Evolutionary conservation across 805 yeast species (phyloP).

Genomic region (Debaryomyces hansenii): DNA sequence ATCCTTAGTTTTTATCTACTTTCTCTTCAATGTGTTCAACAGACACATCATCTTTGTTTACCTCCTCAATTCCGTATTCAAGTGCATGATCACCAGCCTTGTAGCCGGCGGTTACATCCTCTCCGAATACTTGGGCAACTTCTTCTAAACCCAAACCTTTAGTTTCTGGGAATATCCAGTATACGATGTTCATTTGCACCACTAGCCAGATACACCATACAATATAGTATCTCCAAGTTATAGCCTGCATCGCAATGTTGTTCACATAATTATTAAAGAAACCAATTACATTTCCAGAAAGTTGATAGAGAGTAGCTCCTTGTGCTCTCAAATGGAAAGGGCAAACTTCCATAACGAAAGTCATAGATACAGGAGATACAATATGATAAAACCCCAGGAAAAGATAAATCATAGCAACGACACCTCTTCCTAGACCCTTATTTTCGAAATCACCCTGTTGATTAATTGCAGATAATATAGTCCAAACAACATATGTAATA

Average conservation of each 20-base stretch:
- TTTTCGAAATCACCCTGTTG: conserved; percentile 16
- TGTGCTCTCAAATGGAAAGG: conserved; percentile 42
- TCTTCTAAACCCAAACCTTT: conserved; percentile 45
- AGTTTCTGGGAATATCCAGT: conserved; percentile 42
- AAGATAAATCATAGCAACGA: conserved; percentile 25
- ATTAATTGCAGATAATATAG: conserved; percentile 22
- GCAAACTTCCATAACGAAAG: conserved; percentile 44
- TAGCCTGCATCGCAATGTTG: conserved; percentile 41
- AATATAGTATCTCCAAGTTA: conserved; percentile 45
- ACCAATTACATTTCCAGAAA: conserved; percentile 16
- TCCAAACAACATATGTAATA: conserved; percentile 22
- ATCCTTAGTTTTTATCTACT: too few relatives aligned
- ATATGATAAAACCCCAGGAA: conserved; percentile 21
- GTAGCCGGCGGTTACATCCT: conserved; percentile 12
- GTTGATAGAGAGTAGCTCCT: conserved; percentile 33
- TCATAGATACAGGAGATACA: conserved; percentile 42
- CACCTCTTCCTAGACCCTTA: conserved; percentile 15
- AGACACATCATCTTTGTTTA: too few relatives aligned
- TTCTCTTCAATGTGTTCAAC: too few relatives aligned
- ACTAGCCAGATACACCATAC: conserved; percentile 34
- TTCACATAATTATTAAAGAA: conserved; percentile 30
- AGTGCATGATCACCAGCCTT: conserved; percentile 4
- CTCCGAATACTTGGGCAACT: conserved; percentile 43
- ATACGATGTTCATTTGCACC: conserved; percentile 26
- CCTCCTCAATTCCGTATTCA: too few relatives aligned